Evolutionary conservation across 129 eudicot genomes (phyloP).

Genomic region (Flaveria trinervia): DNA sequence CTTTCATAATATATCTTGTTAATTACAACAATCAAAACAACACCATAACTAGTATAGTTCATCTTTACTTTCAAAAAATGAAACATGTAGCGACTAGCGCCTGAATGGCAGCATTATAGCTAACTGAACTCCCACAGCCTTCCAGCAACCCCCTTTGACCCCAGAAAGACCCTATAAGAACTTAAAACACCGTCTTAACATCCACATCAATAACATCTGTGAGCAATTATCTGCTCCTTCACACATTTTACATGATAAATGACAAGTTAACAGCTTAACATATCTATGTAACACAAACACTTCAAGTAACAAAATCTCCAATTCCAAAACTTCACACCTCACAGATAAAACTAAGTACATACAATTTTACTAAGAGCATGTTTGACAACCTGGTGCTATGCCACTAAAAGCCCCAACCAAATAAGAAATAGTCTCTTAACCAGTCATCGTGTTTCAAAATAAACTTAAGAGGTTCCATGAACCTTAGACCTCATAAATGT

Average conservation of each 20-base stretch:
- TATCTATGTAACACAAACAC: constrained; percentile 15
- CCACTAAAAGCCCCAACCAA: no score
- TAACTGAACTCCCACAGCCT: not conserved
- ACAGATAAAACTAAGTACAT: not conserved
- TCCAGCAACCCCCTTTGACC: constrained; percentile 7
- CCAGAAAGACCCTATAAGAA: constrained; percentile 1
- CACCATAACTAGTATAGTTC: not conserved
- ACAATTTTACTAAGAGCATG: no score
- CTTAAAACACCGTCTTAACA: not conserved
- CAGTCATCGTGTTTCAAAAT: no score
- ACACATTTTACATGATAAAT: not conserved
- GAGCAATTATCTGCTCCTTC: not conserved
- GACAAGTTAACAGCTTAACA: constrained; percentile 3
- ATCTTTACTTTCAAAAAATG: not conserved
- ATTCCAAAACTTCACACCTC: constrained; percentile 1
- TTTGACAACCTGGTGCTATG: no score
- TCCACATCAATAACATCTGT: not conserved
- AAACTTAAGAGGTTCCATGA: no score
- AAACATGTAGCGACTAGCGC: not conserved
- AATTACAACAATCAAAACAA: not conserved
- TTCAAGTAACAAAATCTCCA: constrained; percentile 18
- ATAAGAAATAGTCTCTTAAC: no score
- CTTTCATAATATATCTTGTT: constrained; percentile 3
- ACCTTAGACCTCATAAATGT: no score
- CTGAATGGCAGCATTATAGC: not conserved